These are phyloP conservation scores for Heracleum sosnowskyi DNA, from an alignment of 129 eudicot genomes.

Conservation along the genomic window DNA sequence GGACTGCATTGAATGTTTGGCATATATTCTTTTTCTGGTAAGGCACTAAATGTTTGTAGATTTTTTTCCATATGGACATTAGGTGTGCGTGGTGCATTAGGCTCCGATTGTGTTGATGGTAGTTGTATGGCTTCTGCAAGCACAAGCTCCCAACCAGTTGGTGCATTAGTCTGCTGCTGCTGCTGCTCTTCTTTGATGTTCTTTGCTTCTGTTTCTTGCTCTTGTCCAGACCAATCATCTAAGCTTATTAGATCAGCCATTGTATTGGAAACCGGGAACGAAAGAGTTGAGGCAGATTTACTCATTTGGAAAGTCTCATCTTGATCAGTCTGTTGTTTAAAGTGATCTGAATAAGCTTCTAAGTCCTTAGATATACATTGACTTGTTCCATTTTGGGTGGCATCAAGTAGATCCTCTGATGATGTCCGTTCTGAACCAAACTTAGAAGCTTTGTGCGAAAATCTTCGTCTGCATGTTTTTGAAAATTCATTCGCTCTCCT, in stretches of 20 bases:
- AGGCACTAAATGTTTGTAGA: neutral
- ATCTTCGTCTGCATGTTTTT: neutral
- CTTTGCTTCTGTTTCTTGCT: neutral
- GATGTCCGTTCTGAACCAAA: slow-evolving; percentile 19
- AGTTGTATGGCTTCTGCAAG: slow-evolving; percentile 19
- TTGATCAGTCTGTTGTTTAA: slow-evolving; percentile 11
- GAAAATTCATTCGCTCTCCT: slow-evolving; percentile 21
- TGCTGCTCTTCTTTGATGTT: neutral
- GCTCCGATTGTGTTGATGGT: slow-evolving; percentile 7
- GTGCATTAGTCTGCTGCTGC: neutral
- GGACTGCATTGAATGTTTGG: neutral
- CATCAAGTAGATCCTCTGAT: no score
- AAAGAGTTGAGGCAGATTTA: slow-evolving; percentile 30
- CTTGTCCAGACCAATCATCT: slow-evolving; percentile 26
- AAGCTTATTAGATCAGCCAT: slow-evolving; percentile 39
- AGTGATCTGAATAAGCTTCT: slow-evolving; percentile 34
- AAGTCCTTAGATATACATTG: slow-evolving; percentile 46
- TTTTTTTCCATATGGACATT: neutral
- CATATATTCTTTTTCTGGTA: neutral
- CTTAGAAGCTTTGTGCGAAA: slow-evolving; percentile 24
- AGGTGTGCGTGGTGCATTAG: neutral
- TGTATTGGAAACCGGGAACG: slow-evolving; percentile 28
- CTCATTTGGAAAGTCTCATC: slow-evolving; percentile 24
- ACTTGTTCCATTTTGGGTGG: no score
- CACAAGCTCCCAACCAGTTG: slow-evolving; percentile 29